Percentiles rank a stretch among this genome's conserved stretches.
Evolutionary conservation across 805 yeast genomes (phyloP).

Genomic region (Cyberlindnera xishuangbannaensis): DNA sequence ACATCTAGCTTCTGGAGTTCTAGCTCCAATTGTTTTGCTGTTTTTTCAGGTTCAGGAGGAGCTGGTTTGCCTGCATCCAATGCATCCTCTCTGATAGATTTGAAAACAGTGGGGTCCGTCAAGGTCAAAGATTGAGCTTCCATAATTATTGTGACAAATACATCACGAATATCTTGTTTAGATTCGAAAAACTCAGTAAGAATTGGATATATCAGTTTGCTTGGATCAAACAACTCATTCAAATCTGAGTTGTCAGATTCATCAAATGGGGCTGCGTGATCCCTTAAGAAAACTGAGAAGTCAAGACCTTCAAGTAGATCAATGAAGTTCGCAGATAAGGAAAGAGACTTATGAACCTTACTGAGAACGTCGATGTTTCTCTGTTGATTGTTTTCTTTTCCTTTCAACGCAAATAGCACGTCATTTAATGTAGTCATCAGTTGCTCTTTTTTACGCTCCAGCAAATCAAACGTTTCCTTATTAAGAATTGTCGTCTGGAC

Average conservation of each 20-base stretch:
- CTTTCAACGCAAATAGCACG: slow-evolving; percentile 35
- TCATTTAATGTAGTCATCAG: slow-evolving; percentile 36
- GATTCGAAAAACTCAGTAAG: slow-evolving; percentile 66
- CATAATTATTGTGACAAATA: slow-evolving; percentile 52
- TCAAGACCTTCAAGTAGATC: slow-evolving; percentile 57
- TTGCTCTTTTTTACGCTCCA: slow-evolving; percentile 33
- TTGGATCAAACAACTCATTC: slow-evolving; percentile 20
- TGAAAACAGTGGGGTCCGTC: slow-evolving; percentile 70
- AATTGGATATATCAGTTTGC: slow-evolving; percentile 29
- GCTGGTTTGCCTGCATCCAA: slow-evolving; percentile 32
- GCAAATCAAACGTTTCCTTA: slow-evolving; percentile 37
- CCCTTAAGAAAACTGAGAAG: slow-evolving; percentile 43
- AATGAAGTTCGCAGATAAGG: slow-evolving; percentile 41
- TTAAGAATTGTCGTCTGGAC: slow-evolving; percentile 44
- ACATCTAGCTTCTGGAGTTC: slow-evolving; percentile 43
- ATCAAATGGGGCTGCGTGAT: slow-evolving; percentile 1
- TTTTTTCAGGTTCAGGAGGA: slow-evolving; percentile 37
- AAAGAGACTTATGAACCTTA: slow-evolving; percentile 46
- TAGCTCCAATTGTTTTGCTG: slow-evolving; percentile 41
- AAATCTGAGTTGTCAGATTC: slow-evolving; percentile 4
- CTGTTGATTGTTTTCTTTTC: slow-evolving; percentile 31
- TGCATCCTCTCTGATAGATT: slow-evolving; percentile 50
- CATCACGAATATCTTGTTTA: slow-evolving; percentile 68
- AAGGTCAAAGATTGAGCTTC: slow-evolving; percentile 65
- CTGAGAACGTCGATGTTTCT: slow-evolving; percentile 51